Base-by-base conservation (phyloP, 2,329 filamentous ascomycete species). In the Grosmannia huntii region DNA sequence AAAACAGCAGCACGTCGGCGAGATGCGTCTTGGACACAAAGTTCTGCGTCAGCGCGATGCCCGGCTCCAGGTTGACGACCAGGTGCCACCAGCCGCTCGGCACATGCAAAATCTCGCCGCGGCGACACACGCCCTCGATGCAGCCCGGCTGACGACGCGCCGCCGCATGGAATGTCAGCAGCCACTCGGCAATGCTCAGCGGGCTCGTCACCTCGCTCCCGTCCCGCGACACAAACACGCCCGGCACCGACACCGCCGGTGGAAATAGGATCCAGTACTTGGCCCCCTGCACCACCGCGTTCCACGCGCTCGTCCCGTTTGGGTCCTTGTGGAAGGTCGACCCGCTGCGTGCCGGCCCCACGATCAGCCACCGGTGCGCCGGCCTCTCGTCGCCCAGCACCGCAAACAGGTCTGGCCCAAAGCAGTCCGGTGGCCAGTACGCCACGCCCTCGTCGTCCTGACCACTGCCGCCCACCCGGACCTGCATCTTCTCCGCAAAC, bases 191-290 rank as follows among this genome's bases (percentile, higher is more conserved):
- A 65, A 97, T 96, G 71, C 89, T 95, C 12, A 97, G 79, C 1
- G 92, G 94, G 57, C 87, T 90, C 0, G 92, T 97, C 55, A 97
- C 91, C 71, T 97, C 92, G 67, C 89, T 91, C 68, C 89, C 87
- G 68, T 97, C 94, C 46, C 84, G 79, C 5, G 89, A 95, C 49
- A 96, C 89, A 65, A 87, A 95, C 44, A 97, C 91, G 4, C 92
- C 92, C 0, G 92, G 92, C 7, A 94, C 90, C 4, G 84, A 78
- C 0, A 84, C 81, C 0, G 83, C 83, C 0, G 88, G 86, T 0
- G 90, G 90, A 67, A 97, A 97, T 90, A 97, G 95, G 70, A 97
- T 92, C 92, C 94, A 97, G 76, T 97, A 97, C 68, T 97, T 97
- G 38, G 86, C 83, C 5, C 92, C 94, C 60, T 86, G 83, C 31